phyloP scores from a whole-genome alignment of 2,329 filamentous ascomycete species.

The Claviceps sp. region DNA sequence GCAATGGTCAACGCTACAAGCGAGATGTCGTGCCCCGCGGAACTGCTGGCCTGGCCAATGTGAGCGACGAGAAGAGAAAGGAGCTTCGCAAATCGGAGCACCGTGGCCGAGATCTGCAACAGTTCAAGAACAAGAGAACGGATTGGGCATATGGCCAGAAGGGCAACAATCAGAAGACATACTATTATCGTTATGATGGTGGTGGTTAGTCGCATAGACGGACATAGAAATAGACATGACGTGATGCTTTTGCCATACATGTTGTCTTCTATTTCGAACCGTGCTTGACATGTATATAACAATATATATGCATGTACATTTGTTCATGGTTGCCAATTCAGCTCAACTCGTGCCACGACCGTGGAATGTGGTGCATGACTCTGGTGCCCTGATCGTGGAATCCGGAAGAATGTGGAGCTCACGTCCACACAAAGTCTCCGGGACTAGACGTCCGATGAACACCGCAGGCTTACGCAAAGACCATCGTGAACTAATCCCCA shows the following conservation, averaged over 20 bases:
- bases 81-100: constrained; percentile 54
- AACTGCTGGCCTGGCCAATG: constrained; percentile 66
- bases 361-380: constrained; percentile 43
- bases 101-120: constrained; percentile 51
- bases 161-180: constrained; percentile 58
- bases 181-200: constrained; percentile 37
- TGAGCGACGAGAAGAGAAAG: constrained; percentile 60
- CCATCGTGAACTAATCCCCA: constrained; percentile 28
- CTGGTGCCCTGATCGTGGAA: too few species aligned
- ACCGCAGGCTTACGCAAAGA: constrained; percentile 28
- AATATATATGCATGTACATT: too few species aligned
- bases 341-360: constrained; percentile 38
- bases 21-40: constrained; percentile 51
- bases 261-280: background rate
- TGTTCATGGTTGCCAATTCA: constrained; percentile 12
- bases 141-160: constrained; percentile 60
- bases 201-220: constrained; percentile 23
- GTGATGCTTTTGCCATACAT: background rate
- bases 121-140: constrained; percentile 47
- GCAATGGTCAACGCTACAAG: constrained; percentile 22
- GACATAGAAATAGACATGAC: constrained; percentile 1
- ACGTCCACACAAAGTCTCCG: constrained; percentile 27
- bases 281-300: too few species aligned
- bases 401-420: too few species aligned
- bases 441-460: constrained; percentile 31